Conservation (phyloP, 768 basidiomycete genomes). For the Tulasnella sp. region DNA sequence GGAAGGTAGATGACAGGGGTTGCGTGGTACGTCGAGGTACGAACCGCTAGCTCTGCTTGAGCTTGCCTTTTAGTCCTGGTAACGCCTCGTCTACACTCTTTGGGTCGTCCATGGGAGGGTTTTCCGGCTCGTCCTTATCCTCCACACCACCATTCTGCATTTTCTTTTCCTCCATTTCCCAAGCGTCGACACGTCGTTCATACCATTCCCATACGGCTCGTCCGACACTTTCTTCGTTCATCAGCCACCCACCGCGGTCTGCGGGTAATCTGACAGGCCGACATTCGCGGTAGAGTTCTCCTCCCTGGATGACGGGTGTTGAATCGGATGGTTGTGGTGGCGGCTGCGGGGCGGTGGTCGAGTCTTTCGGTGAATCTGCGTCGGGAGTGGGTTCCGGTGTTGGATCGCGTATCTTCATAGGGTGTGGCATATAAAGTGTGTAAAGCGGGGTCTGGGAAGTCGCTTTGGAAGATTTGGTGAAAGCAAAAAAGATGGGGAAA, state of each 20-base stretch:
- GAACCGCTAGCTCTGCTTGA: no score
- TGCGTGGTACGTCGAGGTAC: no score
- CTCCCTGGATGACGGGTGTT: constrained; percentile 3
- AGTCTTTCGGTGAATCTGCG: background rate
- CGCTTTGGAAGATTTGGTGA: constrained; percentile 53
- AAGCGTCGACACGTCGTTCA: constrained; percentile 29
- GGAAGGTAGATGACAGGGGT: no score
- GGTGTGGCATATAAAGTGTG: constrained; percentile 55
- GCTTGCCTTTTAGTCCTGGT: constrained; percentile 2
- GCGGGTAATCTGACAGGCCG: constrained; percentile 26
- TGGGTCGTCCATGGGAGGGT: background rate
- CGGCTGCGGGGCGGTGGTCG: no score
- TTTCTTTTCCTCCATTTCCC: constrained; percentile 4
- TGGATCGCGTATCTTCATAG: background rate
- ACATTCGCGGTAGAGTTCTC: constrained; percentile 16
- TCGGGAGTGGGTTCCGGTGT: constrained; percentile 1
- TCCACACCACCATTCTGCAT: background rate
- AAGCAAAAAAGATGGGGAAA: constrained; percentile 52
- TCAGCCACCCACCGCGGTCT: constrained; percentile 42
- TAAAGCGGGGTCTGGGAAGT: constrained; percentile 71
- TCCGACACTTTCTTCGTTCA: constrained; percentile 43
- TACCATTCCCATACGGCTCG: constrained; percentile 56
- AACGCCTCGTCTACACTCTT: background rate
- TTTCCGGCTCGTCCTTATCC: background rate
- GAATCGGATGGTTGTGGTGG: no score